phyloP scores from a whole-genome alignment of 2,329 filamentous ascomycete species.

The Lasiodiplodia theobromae region DNA sequence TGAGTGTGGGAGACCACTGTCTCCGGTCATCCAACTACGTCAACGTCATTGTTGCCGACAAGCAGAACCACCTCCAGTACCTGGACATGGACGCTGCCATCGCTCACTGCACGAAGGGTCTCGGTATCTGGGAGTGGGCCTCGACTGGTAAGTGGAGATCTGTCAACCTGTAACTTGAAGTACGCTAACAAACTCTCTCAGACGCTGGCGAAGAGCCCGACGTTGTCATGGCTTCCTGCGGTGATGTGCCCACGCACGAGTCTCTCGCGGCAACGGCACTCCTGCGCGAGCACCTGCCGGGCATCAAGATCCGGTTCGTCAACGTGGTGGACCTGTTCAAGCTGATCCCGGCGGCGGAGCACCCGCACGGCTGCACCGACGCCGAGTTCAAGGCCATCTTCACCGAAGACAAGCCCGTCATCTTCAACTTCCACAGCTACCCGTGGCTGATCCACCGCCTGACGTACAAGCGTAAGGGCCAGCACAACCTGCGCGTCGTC shows the following conservation, averaged over 20 bases:
- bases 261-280: slow-evolving; percentile 77
- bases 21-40: slow-evolving; percentile 78
- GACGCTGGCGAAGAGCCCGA: slow-evolving; percentile 74
- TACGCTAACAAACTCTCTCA: slow-evolving; percentile 40
- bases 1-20: slow-evolving; percentile 79
- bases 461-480: slow-evolving; percentile 76
- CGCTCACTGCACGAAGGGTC: slow-evolving; percentile 78
- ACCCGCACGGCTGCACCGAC: slow-evolving; percentile 75
- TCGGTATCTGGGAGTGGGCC: slow-evolving; percentile 80
- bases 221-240: slow-evolving; percentile 77
- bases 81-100: slow-evolving; percentile 76
- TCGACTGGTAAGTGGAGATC: slow-evolving; percentile 52
- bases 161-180: background rate
- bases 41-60: slow-evolving; percentile 81
- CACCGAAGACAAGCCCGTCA: slow-evolving; percentile 73
- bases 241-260: slow-evolving; percentile 77
- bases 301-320: slow-evolving; percentile 78
- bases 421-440: slow-evolving; percentile 88
- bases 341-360: slow-evolving; percentile 72
- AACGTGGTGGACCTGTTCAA: slow-evolving; percentile 85
- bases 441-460: slow-evolving; percentile 80
- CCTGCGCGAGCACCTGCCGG: slow-evolving; percentile 73
- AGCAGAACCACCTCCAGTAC: slow-evolving; percentile 79
- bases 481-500: slow-evolving; percentile 73
- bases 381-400: slow-evolving; percentile 73